Conservation (phyloP, 2,329 filamentous ascomycete species). For the Blastomyces silverae region DNA sequence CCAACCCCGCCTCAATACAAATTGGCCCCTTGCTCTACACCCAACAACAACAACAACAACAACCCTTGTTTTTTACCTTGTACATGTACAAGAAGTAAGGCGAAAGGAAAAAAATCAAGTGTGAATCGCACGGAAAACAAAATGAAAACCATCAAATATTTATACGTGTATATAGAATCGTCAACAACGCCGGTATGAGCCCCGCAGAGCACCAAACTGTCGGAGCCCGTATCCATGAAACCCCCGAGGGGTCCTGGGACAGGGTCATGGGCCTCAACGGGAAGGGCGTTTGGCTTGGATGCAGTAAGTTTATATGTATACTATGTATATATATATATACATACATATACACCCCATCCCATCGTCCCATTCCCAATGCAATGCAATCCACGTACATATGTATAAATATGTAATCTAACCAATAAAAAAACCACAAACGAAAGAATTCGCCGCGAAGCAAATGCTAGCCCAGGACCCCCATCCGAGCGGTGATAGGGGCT, state of each 20-base stretch:
- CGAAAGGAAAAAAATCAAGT: neutral
- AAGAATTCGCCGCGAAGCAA: slow-evolving; percentile 33
- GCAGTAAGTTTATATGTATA: slow-evolving; percentile 24
- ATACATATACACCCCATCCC: neutral
- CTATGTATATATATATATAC: too few species aligned
- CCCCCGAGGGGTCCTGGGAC: slow-evolving; percentile 44
- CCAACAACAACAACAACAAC: neutral
- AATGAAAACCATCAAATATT: neutral
- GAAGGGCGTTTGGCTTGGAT: slow-evolving; percentile 39
- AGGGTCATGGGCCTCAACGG: slow-evolving; percentile 33
- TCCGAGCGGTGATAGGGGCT: slow-evolving; percentile 31
- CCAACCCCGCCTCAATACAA: too few species aligned
- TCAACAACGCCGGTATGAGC: slow-evolving; percentile 48
- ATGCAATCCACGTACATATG: neutral
- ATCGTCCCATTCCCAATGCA: neutral
- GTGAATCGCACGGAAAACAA: neutral
- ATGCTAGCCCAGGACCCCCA: slow-evolving; percentile 37
- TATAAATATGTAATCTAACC: neutral
- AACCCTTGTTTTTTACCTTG: neutral
- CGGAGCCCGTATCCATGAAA: slow-evolving; percentile 41
- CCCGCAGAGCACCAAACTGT: slow-evolving; percentile 17
- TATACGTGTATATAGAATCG: slow-evolving; percentile 31
- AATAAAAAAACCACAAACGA: neutral
- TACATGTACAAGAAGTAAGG: neutral
- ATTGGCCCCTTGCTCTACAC: neutral